These are phyloP conservation scores for Polytrichum commune DNA, from an alignment of 225 moss, liverwort and hornwort species.

Conservation along the genomic window DNA sequence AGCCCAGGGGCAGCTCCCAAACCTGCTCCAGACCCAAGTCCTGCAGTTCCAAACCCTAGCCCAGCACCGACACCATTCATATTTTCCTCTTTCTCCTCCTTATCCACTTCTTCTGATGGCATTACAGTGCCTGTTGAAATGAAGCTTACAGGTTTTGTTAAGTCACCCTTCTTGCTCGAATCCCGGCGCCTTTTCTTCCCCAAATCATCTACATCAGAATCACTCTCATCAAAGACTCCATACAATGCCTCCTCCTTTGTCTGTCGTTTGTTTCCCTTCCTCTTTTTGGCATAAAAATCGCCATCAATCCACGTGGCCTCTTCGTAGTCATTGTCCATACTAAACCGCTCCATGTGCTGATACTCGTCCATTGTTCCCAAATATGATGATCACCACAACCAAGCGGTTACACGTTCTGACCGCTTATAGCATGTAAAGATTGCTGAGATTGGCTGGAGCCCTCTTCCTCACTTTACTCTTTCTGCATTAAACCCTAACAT, in stretches of 20 bases:
- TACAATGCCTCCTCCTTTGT: constrained; percentile 86
- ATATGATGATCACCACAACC: background rate
- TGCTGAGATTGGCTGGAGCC: too few relatives aligned
- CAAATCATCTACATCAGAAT: constrained; percentile 69
- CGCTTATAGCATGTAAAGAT: too few relatives aligned
- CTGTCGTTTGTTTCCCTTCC: constrained; percentile 62
- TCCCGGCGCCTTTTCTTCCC: constrained; percentile 75
- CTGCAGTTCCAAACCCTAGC: constrained; percentile 49
- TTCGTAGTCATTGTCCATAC: constrained; percentile 72
- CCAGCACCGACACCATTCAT: constrained; percentile 35
- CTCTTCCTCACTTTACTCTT: too few relatives aligned
- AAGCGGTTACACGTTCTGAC: too few relatives aligned
- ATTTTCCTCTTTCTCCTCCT: constrained; percentile 47
- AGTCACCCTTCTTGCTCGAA: constrained; percentile 57
- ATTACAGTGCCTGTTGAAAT: constrained; percentile 77
- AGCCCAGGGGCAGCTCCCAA: constrained; percentile 34
- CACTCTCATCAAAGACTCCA: constrained; percentile 70
- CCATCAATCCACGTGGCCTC: constrained; percentile 78
- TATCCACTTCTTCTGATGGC: constrained; percentile 65
- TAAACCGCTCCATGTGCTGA: constrained; percentile 92
- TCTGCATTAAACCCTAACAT: too few relatives aligned
- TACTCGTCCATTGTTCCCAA: constrained; percentile 73
- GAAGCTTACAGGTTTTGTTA: constrained; percentile 79
- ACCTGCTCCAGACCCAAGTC: constrained; percentile 19
- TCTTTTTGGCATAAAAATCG: constrained; percentile 68